phyloP scores from a whole-genome alignment of 2,329 filamentous ascomycete species.

The Cercospora zeina region DNA sequence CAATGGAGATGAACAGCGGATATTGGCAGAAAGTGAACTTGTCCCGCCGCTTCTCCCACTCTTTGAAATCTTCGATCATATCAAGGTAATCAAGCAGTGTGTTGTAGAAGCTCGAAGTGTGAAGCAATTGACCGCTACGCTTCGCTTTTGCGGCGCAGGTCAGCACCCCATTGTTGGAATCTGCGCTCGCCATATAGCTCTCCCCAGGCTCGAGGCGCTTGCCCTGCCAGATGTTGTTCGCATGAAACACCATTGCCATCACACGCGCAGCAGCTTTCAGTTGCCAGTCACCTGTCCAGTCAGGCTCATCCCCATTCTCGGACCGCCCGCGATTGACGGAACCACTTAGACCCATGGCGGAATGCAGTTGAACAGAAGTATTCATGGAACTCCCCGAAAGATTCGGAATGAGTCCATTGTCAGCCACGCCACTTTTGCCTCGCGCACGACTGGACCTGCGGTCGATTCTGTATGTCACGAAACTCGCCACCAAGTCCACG shows the following conservation, averaged over 20 bases:
- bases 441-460: conserved; percentile 69
- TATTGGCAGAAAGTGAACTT: conserved; percentile 91
- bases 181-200: conserved; percentile 18
- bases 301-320: conserved; percentile 53
- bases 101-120: conserved; percentile 85
- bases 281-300: conserved; percentile 86
- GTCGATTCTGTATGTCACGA: conserved; percentile 76
- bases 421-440: conserved; percentile 56
- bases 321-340: conserved; percentile 53
- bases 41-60: conserved; percentile 73
- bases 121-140: conserved; percentile 63
- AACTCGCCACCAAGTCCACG: conserved; percentile 76
- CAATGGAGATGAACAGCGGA: conserved; percentile 86
- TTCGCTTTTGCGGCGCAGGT: conserved; percentile 35
- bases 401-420: conserved; percentile 71
- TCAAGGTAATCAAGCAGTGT: conserved; percentile 84
- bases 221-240: conserved; percentile 64
- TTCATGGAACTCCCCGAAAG: conserved; percentile 64
- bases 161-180: conserved; percentile 34
- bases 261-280: conserved; percentile 77
- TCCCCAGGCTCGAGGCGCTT: conserved; percentile 20
- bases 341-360: conserved; percentile 64
- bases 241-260: conserved; percentile 77
- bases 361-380: conserved; percentile 70
- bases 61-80: conserved; percentile 79